phyloP scores from a whole-genome alignment of 108 stramenopile genomes.

The Seminavis robusta region DNA sequence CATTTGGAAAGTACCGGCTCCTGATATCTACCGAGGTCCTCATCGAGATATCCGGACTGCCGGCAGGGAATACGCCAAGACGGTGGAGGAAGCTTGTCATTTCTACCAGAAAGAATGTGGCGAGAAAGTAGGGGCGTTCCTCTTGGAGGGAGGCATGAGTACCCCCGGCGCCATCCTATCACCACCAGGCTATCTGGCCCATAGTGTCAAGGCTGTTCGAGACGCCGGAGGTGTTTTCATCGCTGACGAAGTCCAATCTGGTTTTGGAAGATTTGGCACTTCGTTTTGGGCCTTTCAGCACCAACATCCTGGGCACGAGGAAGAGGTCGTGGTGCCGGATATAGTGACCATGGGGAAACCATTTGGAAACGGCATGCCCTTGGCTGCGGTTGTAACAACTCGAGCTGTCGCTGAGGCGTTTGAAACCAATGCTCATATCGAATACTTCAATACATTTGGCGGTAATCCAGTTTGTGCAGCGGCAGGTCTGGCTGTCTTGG shows the following conservation, averaged over 20 bases:
- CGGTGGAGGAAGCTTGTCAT: conserved; percentile 66
- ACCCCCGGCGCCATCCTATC: conserved; percentile 89
- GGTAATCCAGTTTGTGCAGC: conserved; percentile 90
- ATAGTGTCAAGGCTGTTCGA: conserved; percentile 73
- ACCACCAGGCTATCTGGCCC: conserved; percentile 69
- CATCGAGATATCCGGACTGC: conserved; percentile 43
- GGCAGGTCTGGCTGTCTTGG: conserved; percentile 85
- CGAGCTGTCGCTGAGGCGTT: conserved; percentile 78
- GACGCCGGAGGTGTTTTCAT: conserved; percentile 89
- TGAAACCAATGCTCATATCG: conserved; percentile 77
- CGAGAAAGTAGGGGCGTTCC: conserved; percentile 74
- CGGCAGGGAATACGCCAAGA: conserved; percentile 51
- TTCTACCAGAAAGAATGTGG: conserved; percentile 25
- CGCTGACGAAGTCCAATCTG: conserved; percentile 97
- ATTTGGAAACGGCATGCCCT: conserved; percentile 94
- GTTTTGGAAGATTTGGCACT: conserved; percentile 87
- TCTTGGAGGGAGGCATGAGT: conserved; percentile 89
- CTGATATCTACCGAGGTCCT: conserved; percentile 82
- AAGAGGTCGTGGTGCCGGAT: conserved; percentile 81
- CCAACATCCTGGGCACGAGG: conserved; percentile 7
- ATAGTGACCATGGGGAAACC: conserved; percentile 97
- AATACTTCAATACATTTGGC: conserved; percentile 98
- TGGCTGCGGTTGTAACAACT: conserved; percentile 89
- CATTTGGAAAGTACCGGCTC: conserved; percentile 80
- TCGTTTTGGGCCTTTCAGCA: conserved; percentile 93